Evolutionary conservation across 805 yeast species (phyloP), one percentile per base, ranked within the genome.

Genomic region (Wickerhamiella kurtzmanii): DNA sequence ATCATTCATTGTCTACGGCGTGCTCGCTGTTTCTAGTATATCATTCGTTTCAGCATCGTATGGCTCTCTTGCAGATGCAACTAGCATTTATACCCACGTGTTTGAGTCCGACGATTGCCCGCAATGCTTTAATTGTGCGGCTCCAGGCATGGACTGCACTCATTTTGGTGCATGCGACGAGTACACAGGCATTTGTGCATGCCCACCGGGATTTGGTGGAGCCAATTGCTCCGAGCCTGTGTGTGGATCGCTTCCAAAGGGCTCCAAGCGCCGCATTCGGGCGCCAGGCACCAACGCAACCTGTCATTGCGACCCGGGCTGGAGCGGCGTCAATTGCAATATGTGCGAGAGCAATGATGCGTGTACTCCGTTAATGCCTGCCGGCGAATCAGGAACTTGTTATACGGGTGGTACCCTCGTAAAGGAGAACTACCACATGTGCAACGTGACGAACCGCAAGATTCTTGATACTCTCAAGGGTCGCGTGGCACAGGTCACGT

Each of bases 281-380:
- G 42, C 39, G 4, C 38, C 38, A 15, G 41, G 41, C 25, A 66
- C 67, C 19, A 73, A 71, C 13, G 64, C 71, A 11, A 54, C 70
- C 0, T 92, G 98, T 64, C 67, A 67, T 0, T 89, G 98, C 65
- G 74, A 74, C 44, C 71, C 71, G 2, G 98, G 98, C 2, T 92
- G 98, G 98, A 67, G 70, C 3, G 97, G 98, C 40, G 82, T 92
- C 59, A 92, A 92, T 60, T 92, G 98, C 71, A 92, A 68, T 49
- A 64, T 92, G 61, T 92, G 98, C 64, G 67, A 71, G 20, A 60
- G 62, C 3, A 94, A 92, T 60, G 62, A 70, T 2, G 82, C 80
- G 1, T 92, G 98, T 67, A 83, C 85, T 61, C 67, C 82, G 0
- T 82, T 92, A 56, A 77, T 89, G 77, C 97, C 97, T 1, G 87